Evolutionary conservation across 331 rosid genomes (phyloP), one percentile per base, ranked within the genome.

Genomic region (Malus hybrid): DNA sequence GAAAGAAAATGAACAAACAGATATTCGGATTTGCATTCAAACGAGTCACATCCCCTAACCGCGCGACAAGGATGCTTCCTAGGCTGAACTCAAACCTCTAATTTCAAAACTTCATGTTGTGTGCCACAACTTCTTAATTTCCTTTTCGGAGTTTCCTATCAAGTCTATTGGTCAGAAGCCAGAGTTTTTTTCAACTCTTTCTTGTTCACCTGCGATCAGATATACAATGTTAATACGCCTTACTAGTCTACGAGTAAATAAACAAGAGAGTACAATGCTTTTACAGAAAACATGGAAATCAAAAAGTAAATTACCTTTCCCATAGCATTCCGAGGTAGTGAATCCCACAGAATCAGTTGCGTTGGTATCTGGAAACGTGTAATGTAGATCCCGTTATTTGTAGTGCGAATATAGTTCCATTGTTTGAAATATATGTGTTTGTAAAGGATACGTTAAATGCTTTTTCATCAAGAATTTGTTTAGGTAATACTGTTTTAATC

Each of bases 261-360:
- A 44, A 42, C 52, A 19, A 11, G 44, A 61, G 50, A 39, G 9
- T 7, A 10, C 70, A 50, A 55, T 10, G 36, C 19, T 29, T 58
- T 39, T 50, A 26, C 32, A 65, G n/a, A 7, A 78, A 56, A 3
- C 12, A 29, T 63, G 44, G 61, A 63, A 15, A 71, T 53, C 32
- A 42, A 39, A 79, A 57, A 50, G 82, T 24, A 65, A 79, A 65
- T 68, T 77, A 87, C 99, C 97, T 94, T 94, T 61, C 99, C 97
- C 99, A 94, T 92, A 20, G 99, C 97, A 79, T 94, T 94, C 24
- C 96, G 95, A 33, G 97, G 96, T 72, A 90, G 83, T 13, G 87
- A 78, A 52, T 94, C 90, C 97, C 93, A 90, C 60, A 92, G 60
- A 73, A 87, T 48, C 63, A 94, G 80, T 66, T 63, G 82, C 24